Base-by-base conservation (phyloP, 2,329 filamentous ascomycete species). In the Microdochium trichocladiopsis region DNA sequence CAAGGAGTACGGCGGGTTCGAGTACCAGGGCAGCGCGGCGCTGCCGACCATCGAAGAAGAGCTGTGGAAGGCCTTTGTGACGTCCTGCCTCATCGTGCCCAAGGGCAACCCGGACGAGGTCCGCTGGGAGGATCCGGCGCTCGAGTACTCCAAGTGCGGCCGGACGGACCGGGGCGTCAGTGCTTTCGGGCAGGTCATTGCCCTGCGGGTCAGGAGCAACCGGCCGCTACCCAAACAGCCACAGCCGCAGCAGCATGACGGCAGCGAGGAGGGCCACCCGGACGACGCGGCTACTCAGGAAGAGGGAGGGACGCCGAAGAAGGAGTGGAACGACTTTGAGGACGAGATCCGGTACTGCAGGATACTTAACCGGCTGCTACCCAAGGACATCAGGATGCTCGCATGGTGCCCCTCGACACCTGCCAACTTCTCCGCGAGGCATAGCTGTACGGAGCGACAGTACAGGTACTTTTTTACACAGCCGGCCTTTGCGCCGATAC, bases 391-490 rank as follows among this genome's bases (percentile, higher is more conserved):
- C 62, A 83, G 90, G 55, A 77, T 96, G 53, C 79, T 97, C 33
- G 94, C 94, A 2, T 99, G 94, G 94, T 96, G 92, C 65, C 90
- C 93, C 0, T 76, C 82, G 25, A 89, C 88, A 16, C 90, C 92
- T 0, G 71, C 79, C 9, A 81, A 82, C 55, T 99, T 99, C 69
- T 91, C 89, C 31, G 94, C 94, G 4, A 85, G 94, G 41, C 96
- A 96, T 77, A 91, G 88, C 51, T 99, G 94, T 70, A 83, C 87
- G 56, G 91, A 96, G 70, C 81, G 94, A 22, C 86, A 88, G 58
- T 99, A 99, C 73, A 85, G 90, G 53, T 99, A 99, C 71, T 97
- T 96, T 75, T 99, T 99, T 74, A 97, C 94, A 0, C 90, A 96
- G 66, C 94, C 94, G 0, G 89, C 88, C 1, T 96, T 90, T 64